These are phyloP conservation scores for Aspergillus latus DNA, from an alignment of 2,329 filamentous ascomycete species.

Conservation along the genomic window DNA sequence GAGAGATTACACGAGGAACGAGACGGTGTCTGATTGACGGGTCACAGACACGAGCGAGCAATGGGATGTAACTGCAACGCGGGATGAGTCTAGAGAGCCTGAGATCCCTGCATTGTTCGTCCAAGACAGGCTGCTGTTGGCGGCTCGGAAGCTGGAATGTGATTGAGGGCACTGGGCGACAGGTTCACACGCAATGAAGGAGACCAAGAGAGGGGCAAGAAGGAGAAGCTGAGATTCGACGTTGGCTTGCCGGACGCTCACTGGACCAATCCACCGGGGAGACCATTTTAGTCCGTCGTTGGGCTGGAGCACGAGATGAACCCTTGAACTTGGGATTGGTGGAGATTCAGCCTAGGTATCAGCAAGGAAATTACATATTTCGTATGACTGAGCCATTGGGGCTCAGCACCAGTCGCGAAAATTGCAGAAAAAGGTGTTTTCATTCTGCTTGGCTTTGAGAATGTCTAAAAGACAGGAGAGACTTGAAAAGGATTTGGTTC, in stretches of 20 bases:
- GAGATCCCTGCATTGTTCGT: slow-evolving; percentile 5
- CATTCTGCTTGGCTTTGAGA: background rate
- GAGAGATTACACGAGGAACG: slow-evolving; percentile 8
- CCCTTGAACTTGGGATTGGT: slow-evolving; percentile 7
- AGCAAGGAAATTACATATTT: slow-evolving; percentile 7
- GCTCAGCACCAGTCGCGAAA: background rate
- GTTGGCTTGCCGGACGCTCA: slow-evolving; percentile 2
- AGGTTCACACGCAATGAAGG: background rate
- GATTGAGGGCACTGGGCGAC: background rate
- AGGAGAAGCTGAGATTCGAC: background rate
- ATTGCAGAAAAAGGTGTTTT: background rate
- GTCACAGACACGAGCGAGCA: background rate
- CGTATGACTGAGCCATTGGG: background rate
- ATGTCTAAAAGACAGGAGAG: no score
- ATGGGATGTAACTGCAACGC: slow-evolving; percentile 2
- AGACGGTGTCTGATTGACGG: background rate
- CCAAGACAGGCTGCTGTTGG: background rate
- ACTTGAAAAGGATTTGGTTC: no score
- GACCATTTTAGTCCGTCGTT: slow-evolving; percentile 2
- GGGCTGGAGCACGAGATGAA: slow-evolving; percentile 8
- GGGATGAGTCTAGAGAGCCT: slow-evolving; percentile 1
- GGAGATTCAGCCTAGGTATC: slow-evolving; percentile 9
- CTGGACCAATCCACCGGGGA: slow-evolving; percentile 5
- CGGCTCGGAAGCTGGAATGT: background rate
- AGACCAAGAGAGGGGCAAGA: background rate